Evolutionary conservation across 768 basidiomycete genomes (phyloP).

Genomic region (Ramaria rubella): DNA sequence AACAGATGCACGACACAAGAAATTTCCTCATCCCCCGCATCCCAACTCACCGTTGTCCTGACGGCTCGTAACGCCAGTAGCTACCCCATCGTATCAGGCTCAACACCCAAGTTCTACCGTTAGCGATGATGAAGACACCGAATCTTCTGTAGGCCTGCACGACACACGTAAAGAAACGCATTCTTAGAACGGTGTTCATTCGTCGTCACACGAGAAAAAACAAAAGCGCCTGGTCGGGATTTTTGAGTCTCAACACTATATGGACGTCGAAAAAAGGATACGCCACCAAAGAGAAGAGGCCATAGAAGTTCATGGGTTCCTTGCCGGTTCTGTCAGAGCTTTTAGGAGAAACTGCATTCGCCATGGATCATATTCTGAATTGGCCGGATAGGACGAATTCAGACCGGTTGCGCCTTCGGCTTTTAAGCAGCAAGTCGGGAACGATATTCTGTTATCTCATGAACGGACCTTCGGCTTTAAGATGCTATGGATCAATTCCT

Average conservation of each 20-base stretch:
- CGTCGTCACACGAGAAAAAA: background rate
- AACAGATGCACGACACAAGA: constrained; percentile 56
- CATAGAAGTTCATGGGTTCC: constrained; percentile 38
- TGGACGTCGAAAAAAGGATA: constrained; percentile 55
- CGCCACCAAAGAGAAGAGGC: constrained; percentile 41
- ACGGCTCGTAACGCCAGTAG: constrained; percentile 28
- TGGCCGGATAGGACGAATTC: constrained; percentile 45
- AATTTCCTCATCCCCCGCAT: constrained; percentile 33
- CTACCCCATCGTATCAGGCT: constrained; percentile 28
- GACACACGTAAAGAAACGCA: background rate
- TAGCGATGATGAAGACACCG: background rate
- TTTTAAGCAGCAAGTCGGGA: constrained; percentile 24
- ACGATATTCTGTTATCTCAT: constrained; percentile 32
- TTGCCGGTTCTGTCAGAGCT: constrained; percentile 52
- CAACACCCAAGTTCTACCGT: constrained; percentile 25
- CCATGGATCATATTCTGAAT: constrained; percentile 34
- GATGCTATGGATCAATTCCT: constrained; percentile 40
- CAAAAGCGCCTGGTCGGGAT: constrained; percentile 50
- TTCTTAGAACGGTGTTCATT: background rate
- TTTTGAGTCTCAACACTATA: constrained; percentile 65
- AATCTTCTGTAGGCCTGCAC: background rate
- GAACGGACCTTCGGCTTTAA: constrained; percentile 32
- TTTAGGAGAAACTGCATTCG: constrained; percentile 36
- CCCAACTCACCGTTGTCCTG: constrained; percentile 26
- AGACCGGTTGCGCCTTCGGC: constrained; percentile 34